These are phyloP conservation scores for Colletotrichum chlorophyti DNA, from an alignment of 2,329 filamentous ascomycete species.

Conservation along the genomic window DNA sequence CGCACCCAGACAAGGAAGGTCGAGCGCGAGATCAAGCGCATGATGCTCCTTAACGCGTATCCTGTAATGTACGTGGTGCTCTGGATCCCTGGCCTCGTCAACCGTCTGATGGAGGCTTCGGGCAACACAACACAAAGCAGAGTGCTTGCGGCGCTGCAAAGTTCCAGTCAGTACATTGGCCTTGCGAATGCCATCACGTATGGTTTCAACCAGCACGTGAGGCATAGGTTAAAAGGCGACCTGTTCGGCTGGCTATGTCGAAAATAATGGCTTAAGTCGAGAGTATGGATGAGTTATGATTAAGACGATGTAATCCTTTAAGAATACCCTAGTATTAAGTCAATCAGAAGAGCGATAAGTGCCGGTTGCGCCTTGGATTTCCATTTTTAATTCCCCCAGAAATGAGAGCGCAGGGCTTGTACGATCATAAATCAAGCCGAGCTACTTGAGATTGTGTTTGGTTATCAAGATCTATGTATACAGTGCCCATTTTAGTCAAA, in stretches of 20 bases:
- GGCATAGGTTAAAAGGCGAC: slow-evolving; percentile 25
- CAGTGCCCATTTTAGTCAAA: too few relatives aligned
- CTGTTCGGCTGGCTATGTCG: slow-evolving; percentile 15
- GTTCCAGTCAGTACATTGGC: slow-evolving; percentile 44
- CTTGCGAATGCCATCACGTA: slow-evolving; percentile 46
- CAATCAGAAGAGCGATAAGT: background rate
- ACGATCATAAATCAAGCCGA: too few relatives aligned
- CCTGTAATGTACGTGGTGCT: slow-evolving; percentile 44
- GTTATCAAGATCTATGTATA: too few relatives aligned
- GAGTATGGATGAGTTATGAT: slow-evolving; percentile 14
- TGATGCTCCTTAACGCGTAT: slow-evolving; percentile 45
- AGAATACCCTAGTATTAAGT: slow-evolving; percentile 23
- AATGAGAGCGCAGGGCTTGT: background rate
- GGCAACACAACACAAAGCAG: slow-evolving; percentile 28
- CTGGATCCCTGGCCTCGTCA: slow-evolving; percentile 46
- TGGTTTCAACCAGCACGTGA: slow-evolving; percentile 42
- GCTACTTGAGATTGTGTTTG: too few relatives aligned
- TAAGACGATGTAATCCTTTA: slow-evolving; percentile 18
- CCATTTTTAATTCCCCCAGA: too few relatives aligned
- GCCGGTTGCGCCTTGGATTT: background rate
- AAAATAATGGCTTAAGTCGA: background rate
- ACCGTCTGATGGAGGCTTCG: slow-evolving; percentile 39
- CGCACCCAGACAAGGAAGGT: slow-evolving; percentile 30
- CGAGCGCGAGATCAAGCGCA: slow-evolving; percentile 37
- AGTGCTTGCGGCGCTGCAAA: slow-evolving; percentile 38